phyloP scores from a whole-genome alignment of 192 early-diverging fungal genomes.

The Pilaira anomala region DNA sequence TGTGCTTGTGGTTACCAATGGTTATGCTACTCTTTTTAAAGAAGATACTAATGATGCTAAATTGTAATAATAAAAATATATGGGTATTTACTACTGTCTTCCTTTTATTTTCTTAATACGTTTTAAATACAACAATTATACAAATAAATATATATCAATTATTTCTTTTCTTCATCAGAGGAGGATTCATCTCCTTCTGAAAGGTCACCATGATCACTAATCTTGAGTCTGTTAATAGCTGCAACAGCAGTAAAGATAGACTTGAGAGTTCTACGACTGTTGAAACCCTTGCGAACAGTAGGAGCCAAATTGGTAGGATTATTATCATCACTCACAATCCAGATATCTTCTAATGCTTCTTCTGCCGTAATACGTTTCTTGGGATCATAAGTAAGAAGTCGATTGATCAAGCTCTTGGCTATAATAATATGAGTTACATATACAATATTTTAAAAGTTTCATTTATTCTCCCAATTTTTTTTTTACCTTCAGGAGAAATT shows the following conservation, averaged over 20 bases:
- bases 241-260: constrained; percentile 11
- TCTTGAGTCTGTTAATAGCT: constrained; percentile 1
- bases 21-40: constrained; percentile 45
- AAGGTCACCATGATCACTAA: not conserved
- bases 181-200: not conserved
- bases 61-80: constrained; percentile 6
- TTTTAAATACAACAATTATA: too few species aligned
- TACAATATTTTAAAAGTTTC: not conserved
- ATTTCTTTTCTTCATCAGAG: not conserved
- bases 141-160: not conserved
- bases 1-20: constrained; percentile 58
- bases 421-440: constrained; percentile 1
- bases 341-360: constrained; percentile 80
- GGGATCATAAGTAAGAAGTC: constrained; percentile 62
- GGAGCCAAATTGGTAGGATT: constrained; percentile 2
- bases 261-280: constrained; percentile 1
- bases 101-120: too few species aligned
- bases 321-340: constrained; percentile 60
- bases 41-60: constrained; percentile 4
- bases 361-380: constrained; percentile 68
- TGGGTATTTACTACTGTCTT: too few species aligned
- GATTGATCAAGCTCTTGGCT: constrained; percentile 72
- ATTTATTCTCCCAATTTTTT: not conserved
- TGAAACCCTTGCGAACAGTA: constrained; percentile 17
- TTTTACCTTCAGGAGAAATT: constrained; percentile 62